Evolutionary conservation across 129 eudicot species (phyloP).

Genomic region (Tagetes patula): DNA sequence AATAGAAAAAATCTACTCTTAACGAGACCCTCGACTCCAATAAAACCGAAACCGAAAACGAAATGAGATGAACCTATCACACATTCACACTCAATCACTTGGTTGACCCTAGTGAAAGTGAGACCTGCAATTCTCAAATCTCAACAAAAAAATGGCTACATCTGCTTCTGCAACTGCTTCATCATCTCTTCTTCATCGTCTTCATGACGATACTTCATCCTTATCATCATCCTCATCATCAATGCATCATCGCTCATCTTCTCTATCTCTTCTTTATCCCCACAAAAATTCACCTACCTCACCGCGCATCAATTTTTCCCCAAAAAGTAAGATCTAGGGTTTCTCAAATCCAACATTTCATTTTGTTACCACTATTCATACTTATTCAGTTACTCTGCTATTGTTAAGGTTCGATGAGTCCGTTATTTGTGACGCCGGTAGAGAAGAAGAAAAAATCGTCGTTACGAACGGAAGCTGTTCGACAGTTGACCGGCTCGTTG

Average conservation of each 20-base stretch:
- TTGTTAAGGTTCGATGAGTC: constrained; percentile 24
- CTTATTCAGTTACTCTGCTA: neutral
- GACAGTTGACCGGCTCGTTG: constrained; percentile 67
- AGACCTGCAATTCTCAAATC: neutral
- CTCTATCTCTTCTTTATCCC: constrained; percentile 1
- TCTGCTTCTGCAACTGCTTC: neutral
- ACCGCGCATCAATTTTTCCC: constrained; percentile 8
- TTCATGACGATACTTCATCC: constrained; percentile 14
- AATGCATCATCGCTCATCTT: constrained; percentile 11
- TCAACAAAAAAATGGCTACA: constrained; percentile 22
- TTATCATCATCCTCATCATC: neutral
- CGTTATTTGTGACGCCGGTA: constrained; percentile 27
- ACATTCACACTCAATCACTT: neutral
- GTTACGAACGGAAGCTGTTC: constrained; percentile 58
- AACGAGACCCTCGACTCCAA: too few species aligned
- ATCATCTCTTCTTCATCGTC: constrained; percentile 16
- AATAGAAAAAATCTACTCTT: too few species aligned
- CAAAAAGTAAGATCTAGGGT: constrained; percentile 14
- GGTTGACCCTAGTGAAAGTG: neutral
- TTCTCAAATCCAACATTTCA: constrained; percentile 4
- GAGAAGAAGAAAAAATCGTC: constrained; percentile 37
- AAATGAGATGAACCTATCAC: neutral
- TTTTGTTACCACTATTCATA: neutral
- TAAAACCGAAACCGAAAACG: neutral
- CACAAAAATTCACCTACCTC: constrained; percentile 14